Evolutionary conservation across 352 stramenopile species (phyloP), one percentile per base, ranked within the genome.

Genomic region (Globisporangium echinulatum): DNA sequence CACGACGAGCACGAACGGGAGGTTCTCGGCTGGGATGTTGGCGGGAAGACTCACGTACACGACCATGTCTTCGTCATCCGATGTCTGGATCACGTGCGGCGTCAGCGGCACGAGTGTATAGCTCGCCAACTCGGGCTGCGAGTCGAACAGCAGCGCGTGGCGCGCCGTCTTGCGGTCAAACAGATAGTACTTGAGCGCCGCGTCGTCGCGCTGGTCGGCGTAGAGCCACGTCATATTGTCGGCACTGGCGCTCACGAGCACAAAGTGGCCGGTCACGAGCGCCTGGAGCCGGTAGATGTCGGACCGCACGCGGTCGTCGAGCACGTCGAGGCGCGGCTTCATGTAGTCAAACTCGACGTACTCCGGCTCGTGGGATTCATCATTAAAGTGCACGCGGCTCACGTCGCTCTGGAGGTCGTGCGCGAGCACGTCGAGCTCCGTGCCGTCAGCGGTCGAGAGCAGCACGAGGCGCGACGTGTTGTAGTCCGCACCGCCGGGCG

Each of bases 171-270:
- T 33, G 13, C 73, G 73, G 49, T 73, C 64, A 51, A 70, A 79
- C 56, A 77, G 69, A 60, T 73, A 82, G 61, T 79, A 82, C 60
- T 71, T 68, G 51, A 70, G 63, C 46, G 70, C 71, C 25, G 56
- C 61, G 57, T 94, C 76, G 60, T 95, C 69, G n/a, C 90, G 74
- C n/a, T 82, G 63, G 25, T 75, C 76, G 25, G 56, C 62, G 61
- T 63, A 82, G 19, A 79, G 70, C 82, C 80, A 95, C 14, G 78
- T 82, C 19, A 69, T 57, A 54, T 94, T 82, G 62, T 81, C 70
- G 13, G 67, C 64, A 40, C 61, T 73, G 5, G 52, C 63, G 37
- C 64, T 73, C 36, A 73, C 67, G 19, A 74, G 63, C 67, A 52
- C 67, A 19, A 77, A 73, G 17, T 63, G 52, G 19, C 73, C 68